phyloP scores from a whole-genome alignment of 768 basidiomycete species.

The Trametes sanguinea region DNA sequence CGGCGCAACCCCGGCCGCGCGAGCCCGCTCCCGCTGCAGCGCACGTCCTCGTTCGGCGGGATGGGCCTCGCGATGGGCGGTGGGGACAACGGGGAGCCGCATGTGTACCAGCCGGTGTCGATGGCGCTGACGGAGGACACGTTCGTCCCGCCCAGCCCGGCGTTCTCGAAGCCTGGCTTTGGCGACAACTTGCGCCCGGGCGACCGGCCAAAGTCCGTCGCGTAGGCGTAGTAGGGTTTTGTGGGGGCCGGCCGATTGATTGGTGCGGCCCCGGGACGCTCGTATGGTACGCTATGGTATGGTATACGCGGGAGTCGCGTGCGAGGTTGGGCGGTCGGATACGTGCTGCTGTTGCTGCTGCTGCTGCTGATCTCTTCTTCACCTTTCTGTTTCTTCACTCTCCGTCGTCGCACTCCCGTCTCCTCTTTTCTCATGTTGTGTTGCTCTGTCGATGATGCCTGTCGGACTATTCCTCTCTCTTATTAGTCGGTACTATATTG shows the following conservation, averaged over 20 bases:
- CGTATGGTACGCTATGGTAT: too few species aligned
- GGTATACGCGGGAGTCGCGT: too few species aligned
- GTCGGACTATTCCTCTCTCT: slow-evolving; percentile 8
- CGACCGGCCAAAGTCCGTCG: slow-evolving; percentile 46
- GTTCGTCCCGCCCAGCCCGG: slow-evolving; percentile 38
- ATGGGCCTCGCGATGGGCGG: neutral
- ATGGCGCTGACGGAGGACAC: slow-evolving; percentile 46
- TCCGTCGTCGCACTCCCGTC: neutral
- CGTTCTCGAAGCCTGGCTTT: slow-evolving; percentile 33
- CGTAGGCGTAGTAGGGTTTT: slow-evolving; percentile 28
- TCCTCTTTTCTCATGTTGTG: slow-evolving; percentile 17
- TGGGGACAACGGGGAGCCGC: slow-evolving; percentile 18
- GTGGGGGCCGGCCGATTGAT: too few species aligned
- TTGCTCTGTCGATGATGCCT: slow-evolving; percentile 20
- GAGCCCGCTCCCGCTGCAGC: slow-evolving; percentile 60
- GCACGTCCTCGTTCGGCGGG: slow-evolving; percentile 28
- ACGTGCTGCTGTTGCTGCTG: too few species aligned
- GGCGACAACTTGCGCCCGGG: slow-evolving; percentile 26
- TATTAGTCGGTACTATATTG: slow-evolving; percentile 15
- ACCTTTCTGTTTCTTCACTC: neutral
- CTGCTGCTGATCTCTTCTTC: neutral
- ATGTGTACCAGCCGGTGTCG: slow-evolving; percentile 71
- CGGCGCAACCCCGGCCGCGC: slow-evolving; percentile 47
- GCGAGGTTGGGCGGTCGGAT: too few species aligned
- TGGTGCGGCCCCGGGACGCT: too few species aligned